A percentile compares a stretch with the other conserved stretches of the same genome.
phyloP scores from a whole-genome alignment of 2,329 filamentous ascomycete genomes.

The Monilinia fructigena region DNA sequence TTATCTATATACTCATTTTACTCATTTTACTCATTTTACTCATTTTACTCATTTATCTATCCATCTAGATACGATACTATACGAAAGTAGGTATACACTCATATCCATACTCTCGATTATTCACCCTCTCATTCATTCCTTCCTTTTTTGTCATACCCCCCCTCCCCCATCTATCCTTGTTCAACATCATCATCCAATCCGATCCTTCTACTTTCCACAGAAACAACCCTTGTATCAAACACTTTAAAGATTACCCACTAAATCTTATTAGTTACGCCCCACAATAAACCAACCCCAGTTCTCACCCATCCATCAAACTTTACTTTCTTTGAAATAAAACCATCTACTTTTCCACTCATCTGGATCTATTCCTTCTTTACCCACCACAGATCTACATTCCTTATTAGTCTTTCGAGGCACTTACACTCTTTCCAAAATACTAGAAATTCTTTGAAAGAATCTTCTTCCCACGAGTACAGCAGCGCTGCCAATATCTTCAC shows the following conservation, averaged over 20 bases:
- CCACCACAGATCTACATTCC: conserved; percentile 22
- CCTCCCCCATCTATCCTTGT: neutral
- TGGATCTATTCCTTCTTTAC: neutral
- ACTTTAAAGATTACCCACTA: conserved; percentile 12
- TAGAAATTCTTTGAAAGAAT: conserved; percentile 35
- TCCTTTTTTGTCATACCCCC: neutral
- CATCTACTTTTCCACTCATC: conserved; percentile 17
- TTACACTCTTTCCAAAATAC: conserved; percentile 32
- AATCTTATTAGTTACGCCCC: conserved; percentile 11
- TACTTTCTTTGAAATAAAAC: conserved; percentile 20
- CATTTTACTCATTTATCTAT: no score
- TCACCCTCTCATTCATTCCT: neutral
- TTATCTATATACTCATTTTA: no score
- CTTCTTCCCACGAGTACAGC: conserved; percentile 34
- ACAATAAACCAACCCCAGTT: conserved; percentile 18
- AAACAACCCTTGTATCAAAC: neutral
- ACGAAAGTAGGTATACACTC: no score
- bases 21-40: no score
- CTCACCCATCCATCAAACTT: conserved; percentile 9
- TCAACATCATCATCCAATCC: conserved; percentile 9
- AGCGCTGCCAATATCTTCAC: conserved; percentile 35
- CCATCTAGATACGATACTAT: no score
- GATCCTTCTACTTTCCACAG: conserved; percentile 16
- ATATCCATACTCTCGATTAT: neutral
- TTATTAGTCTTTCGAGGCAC: conserved; percentile 31